Percentiles rank a stretch among this genome's conserved stretches.
Evolutionary conservation across 495 filamentous ascomycete genomes (phyloP).

Genomic region (Oidiodendron maius): DNA sequence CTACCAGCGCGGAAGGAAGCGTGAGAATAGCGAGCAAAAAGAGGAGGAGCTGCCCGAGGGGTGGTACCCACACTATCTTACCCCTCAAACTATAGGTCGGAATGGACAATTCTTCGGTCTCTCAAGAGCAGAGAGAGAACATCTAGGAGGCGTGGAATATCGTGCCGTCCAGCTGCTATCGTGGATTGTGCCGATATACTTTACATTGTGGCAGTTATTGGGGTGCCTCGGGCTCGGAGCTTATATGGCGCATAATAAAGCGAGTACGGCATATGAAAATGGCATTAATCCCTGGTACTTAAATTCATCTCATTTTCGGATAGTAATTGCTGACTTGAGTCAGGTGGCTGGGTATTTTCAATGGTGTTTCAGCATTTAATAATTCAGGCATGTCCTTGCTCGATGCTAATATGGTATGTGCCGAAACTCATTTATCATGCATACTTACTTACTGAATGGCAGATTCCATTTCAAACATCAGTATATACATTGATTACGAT

Average conservation of each 20-base stretch:
- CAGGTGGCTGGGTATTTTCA: constrained; percentile 69
- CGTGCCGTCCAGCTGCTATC: constrained; percentile 66
- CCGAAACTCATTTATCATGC: background rate
- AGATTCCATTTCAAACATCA: constrained; percentile 54
- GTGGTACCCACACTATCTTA: constrained; percentile 18
- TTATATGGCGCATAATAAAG: constrained; percentile 58
- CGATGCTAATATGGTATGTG: constrained; percentile 65
- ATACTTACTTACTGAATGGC: constrained; percentile 5
- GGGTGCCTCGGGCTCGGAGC: constrained; percentile 67
- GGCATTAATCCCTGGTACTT: constrained; percentile 55
- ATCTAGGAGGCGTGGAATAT: constrained; percentile 76
- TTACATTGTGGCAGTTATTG: constrained; percentile 62
- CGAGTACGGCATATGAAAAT: constrained; percentile 54
- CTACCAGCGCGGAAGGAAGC: background rate
- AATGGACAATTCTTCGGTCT: constrained; percentile 73
- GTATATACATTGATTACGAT: constrained; percentile 72
- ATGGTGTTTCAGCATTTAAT: constrained; percentile 73
- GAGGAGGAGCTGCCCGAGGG: background rate
- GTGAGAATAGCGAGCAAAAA: background rate
- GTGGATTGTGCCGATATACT: constrained; percentile 69
- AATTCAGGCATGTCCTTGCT: constrained; percentile 84
- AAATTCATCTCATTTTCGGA: too few species aligned
- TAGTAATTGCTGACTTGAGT: constrained; percentile 1
- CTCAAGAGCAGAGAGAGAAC: constrained; percentile 59
- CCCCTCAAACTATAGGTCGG: constrained; percentile 41